These are phyloP conservation scores for Haemoproteus tartakovskyi DNA, from an alignment of 169 alveolate genomes.

Conservation along the genomic window DNA sequence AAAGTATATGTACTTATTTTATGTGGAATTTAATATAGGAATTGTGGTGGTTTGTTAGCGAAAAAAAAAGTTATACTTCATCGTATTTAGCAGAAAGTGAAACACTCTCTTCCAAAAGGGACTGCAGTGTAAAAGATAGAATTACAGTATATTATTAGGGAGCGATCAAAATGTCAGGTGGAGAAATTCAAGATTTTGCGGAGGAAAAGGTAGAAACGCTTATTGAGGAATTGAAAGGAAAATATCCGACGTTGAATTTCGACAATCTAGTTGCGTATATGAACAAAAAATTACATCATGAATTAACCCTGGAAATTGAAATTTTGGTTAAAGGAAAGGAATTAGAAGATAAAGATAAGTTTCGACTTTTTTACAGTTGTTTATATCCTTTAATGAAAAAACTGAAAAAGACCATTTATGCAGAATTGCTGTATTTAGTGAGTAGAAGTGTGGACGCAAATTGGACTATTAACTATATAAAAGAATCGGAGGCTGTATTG, in stretches of 20 bases:
- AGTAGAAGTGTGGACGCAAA: constrained; percentile 9
- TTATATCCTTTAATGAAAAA: constrained; percentile 36
- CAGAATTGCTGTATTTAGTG: constrained; percentile 41
- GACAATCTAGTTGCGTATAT: constrained; percentile 19
- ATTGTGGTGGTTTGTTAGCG: too few species aligned
- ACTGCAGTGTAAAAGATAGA: too few species aligned
- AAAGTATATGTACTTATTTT: too few species aligned
- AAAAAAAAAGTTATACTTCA: too few species aligned
- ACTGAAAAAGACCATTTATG: constrained; percentile 36
- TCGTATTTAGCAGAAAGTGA: too few species aligned
- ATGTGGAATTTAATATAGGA: too few species aligned
- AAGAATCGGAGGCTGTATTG: constrained; percentile 28
- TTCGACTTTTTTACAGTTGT: constrained; percentile 24
- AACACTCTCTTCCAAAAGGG: too few species aligned
- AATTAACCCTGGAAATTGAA: constrained; percentile 38
- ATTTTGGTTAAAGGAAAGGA: constrained; percentile 25
- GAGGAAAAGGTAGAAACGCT: constrained; percentile 18
- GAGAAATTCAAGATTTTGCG: constrained; percentile 3
- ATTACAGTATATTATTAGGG: too few species aligned
- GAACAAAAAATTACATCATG: constrained; percentile 43
- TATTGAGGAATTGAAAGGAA: constrained; percentile 10
- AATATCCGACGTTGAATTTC: constrained; percentile 9
- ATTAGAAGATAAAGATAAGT: constrained; percentile 24
- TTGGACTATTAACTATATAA: constrained; percentile 38
- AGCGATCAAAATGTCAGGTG: not conserved